Percentiles rank a stretch among this genome's conserved stretches.
phyloP scores from a whole-genome alignment of 306 rosid species.

The Vigna radiata region DNA sequence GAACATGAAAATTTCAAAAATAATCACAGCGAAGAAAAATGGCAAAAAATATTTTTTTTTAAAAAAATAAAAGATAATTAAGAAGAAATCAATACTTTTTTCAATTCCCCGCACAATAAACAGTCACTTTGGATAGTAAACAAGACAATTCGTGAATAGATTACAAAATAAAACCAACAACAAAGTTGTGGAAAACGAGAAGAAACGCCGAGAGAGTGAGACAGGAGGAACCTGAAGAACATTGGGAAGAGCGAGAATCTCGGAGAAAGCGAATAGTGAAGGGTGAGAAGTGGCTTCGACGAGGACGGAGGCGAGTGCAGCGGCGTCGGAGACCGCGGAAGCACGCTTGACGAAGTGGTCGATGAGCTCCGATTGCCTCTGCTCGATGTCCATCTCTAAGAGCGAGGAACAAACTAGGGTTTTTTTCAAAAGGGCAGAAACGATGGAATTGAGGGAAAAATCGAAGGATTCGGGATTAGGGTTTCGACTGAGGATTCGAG shows the following conservation, averaged over 20 bases:
- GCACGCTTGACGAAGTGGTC: constrained; percentile 86
- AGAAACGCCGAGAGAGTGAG: neutral
- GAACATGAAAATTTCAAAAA: neutral
- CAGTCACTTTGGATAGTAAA: neutral
- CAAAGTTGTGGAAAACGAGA: neutral
- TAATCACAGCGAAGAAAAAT: neutral
- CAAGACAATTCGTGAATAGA: neutral
- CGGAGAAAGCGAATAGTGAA: constrained; percentile 91
- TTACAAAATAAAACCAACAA: neutral
- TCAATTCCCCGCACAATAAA: neutral
- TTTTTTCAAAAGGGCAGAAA: neutral
- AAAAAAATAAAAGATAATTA: neutral
- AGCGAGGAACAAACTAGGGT: neutral
- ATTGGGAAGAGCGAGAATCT: constrained; percentile 81
- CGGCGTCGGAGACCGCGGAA: constrained; percentile 58
- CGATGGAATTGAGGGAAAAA: neutral
- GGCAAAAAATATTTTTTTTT: neutral
- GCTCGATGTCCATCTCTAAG: constrained; percentile 71
- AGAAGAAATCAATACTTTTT: neutral
- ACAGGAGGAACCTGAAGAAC: constrained; percentile 62
- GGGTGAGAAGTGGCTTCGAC: constrained; percentile 88
- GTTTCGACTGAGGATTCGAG: constrained; percentile 26
- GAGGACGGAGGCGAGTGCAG: constrained; percentile 61
- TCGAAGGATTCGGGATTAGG: neutral
- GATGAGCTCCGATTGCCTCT: constrained; percentile 89